Base-by-base conservation (phyloP, 2,329 filamentous ascomycete species). In the Penicillium hordei region DNA sequence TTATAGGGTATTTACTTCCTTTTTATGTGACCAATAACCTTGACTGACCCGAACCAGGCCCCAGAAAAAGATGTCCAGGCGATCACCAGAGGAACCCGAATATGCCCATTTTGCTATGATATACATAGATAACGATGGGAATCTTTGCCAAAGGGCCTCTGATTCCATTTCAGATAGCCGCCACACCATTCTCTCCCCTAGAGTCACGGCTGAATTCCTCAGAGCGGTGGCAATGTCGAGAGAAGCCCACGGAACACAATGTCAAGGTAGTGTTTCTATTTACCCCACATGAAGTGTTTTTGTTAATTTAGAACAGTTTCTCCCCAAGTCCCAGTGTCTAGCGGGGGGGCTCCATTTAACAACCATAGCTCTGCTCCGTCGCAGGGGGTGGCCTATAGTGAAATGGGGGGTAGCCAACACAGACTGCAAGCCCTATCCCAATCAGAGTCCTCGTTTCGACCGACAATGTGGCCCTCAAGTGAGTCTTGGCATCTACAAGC, bases 81-180 rank as follows among this genome's bases (percentile, higher is more conserved):
- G 62, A 49, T 58, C 66, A 44, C 60, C 60, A 38, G 64, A 65
- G 38, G 64, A 62, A 17, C 54, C 65, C 52, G 56, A 58, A 4
- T 70, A 62, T 52, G 57, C 63, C 8, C 70, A 73, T 53, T 73
- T 68, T 63, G 70, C 70, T 44, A 59, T 73, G 17, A 70, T 73
- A 27, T 73, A 72, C 42, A 66, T 71, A 31, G 69, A 72, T 46
- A 59, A 65, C 29, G 59, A 62, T 49, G 70, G 70, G 6, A 70
- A 72, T 48, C 64, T 73, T 13, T 65, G 69, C 23, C 66, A 72
- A 29, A 64, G 67, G 52, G 64, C 70, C 10, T 73, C 70, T 12
- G 63, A 62, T 1, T 73, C 70, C 8, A 63, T 73, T 33, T 67
- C 65, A 8, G 60, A 67, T 19, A 70, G 64, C 38, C 67, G 65